A percentile compares a stretch with the other conserved stretches of the same genome.
Evolutionary conservation across 148 eudicot genomes (phyloP).

Genomic region (Hydrangea macrophylla): DNA sequence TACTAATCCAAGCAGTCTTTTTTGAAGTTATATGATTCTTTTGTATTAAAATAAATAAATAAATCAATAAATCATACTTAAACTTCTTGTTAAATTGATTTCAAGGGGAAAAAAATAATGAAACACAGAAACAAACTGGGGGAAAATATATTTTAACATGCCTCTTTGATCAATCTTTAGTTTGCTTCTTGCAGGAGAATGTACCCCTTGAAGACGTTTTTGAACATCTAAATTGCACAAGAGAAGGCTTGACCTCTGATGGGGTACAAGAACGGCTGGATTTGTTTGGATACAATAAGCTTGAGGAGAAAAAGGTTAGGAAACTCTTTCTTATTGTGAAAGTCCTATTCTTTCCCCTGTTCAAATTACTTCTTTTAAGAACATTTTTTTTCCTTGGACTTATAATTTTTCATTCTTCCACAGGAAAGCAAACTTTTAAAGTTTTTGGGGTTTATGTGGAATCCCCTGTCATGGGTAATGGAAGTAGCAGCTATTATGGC

Average conservation of each 20-base stretch:
- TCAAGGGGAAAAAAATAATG: background rate
- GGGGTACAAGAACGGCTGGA: conserved; percentile 32
- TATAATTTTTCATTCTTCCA: background rate
- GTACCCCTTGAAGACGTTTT: conserved; percentile 45
- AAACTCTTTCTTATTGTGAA: background rate
- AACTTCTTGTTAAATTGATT: background rate
- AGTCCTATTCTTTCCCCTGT: background rate
- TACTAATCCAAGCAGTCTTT: too few relatives aligned
- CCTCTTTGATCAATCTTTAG: background rate
- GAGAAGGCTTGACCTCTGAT: conserved; percentile 35
- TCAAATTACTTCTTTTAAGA: background rate
- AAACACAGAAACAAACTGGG: background rate
- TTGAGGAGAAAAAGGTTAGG: conserved; percentile 49
- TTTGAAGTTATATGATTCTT: background rate
- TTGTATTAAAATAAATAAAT: background rate
- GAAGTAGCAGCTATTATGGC: conserved; percentile 48
- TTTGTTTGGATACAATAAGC: conserved; percentile 46
- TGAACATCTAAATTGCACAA: conserved; percentile 37
- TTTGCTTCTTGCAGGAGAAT: conserved; percentile 32
- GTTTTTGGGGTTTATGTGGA: conserved; percentile 35
- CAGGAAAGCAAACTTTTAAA: conserved; percentile 31
- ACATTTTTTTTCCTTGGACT: background rate
- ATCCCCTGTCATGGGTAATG: conserved; percentile 67
- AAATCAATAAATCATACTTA: background rate
- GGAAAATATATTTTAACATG: background rate